Conservation (phyloP, 2,329 filamentous ascomycete species). For the Arthrocladium fulminans region DNA sequence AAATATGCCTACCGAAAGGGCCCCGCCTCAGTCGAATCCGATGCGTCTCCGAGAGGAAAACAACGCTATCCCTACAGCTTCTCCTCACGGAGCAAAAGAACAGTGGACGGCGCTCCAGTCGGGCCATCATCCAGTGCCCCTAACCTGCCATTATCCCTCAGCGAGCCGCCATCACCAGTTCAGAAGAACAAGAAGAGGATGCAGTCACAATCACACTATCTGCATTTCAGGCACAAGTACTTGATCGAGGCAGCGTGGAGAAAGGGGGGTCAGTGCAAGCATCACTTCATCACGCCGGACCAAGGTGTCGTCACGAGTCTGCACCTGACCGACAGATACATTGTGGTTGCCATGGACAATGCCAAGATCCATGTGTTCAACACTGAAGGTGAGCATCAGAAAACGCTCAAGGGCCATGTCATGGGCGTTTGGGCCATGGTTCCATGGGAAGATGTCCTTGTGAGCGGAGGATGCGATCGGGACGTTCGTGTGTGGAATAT, state of each 20-base stretch:
- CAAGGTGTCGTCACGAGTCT: conserved; percentile 94
- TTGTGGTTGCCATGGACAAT: conserved; percentile 94
- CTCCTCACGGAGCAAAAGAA: conserved; percentile 14
- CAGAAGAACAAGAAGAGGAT: conserved; percentile 39
- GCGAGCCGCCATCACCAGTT: conserved; percentile 10
- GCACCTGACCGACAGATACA: conserved; percentile 90
- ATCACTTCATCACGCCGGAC: conserved; percentile 86
- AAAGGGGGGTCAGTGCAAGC: conserved; percentile 74
- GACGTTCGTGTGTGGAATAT: conserved; percentile 97
- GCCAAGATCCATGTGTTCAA: conserved; percentile 98
- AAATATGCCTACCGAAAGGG: conserved; percentile 76
- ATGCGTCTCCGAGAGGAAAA: conserved; percentile 21
- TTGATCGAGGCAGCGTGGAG: conserved; percentile 96
- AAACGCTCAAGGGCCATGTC: conserved; percentile 85
- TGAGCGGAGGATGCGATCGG: conserved; percentile 91
- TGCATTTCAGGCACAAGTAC: conserved; percentile 95
- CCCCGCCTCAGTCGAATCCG: conserved; percentile 29
- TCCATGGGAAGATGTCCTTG: conserved; percentile 88
- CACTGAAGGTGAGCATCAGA: conserved; percentile 76
- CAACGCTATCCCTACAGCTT: conserved; percentile 4
- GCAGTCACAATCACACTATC: conserved; percentile 77
- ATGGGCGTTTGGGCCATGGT: conserved; percentile 99
- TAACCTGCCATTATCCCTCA: conserved; percentile 33
- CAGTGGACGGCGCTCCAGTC: conserved; percentile 17
- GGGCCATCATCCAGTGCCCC: conserved; percentile 40